Conservation (phyloP, 2,329 filamentous ascomycete species). For the Talaromyces marneffei region DNA sequence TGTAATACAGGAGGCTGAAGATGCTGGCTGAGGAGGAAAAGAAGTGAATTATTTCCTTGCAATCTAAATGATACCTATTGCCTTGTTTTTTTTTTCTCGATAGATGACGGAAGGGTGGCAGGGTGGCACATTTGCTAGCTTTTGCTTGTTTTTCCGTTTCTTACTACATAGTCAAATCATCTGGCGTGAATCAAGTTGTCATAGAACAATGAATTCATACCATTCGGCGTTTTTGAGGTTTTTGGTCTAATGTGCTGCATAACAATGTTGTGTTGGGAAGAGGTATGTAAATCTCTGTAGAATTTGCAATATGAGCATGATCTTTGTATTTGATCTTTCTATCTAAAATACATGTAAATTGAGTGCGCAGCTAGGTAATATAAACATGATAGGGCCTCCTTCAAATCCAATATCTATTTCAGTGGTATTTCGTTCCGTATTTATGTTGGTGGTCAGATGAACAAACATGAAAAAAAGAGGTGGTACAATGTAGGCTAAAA, state of each 20-base stretch:
- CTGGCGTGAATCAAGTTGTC: not conserved
- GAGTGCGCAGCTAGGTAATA: not conserved
- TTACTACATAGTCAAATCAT: conserved; percentile 14
- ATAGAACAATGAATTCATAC: not conserved
- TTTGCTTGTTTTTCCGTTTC: conserved; percentile 6
- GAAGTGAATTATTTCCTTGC: not conserved
- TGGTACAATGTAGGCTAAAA: not conserved
- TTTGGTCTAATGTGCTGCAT: not conserved
- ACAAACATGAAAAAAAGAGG: not conserved
- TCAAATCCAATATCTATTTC: not conserved
- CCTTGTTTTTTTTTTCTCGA: not conserved
- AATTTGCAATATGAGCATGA: not conserved
- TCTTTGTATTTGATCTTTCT: not conserved
- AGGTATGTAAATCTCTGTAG: not conserved
- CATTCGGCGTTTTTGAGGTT: not conserved
- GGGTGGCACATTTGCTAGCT: not conserved
- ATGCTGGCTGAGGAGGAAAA: not conserved
- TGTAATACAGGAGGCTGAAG: not conserved
- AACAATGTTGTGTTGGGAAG: not conserved
- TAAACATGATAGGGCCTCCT: not conserved
- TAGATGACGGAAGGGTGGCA: conserved; percentile 5
- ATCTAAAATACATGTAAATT: not conserved
- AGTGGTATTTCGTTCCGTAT: not conserved
- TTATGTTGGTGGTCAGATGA: not conserved
- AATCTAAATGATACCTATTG: conserved; percentile 3